Evolutionary conservation across 2,329 filamentous ascomycete genomes (phyloP), one percentile per base, ranked within the genome.

Genomic region (Diaporthe humulicola): DNA sequence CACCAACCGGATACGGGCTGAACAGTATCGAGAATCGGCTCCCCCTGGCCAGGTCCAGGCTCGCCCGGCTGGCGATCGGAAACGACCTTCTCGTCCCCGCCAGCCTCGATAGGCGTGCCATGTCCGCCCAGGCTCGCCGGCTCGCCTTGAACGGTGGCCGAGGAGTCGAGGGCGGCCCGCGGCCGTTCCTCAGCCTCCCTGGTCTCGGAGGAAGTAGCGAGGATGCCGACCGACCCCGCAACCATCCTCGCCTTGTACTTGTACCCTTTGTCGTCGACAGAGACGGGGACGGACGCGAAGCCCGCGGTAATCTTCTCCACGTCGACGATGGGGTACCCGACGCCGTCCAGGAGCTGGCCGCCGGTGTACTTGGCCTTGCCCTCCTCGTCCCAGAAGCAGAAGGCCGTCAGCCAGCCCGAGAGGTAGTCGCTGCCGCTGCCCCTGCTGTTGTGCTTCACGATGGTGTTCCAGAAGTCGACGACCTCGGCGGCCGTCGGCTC

Each of bases 391-490:
- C 76, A 77, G 42, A 71, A 77, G 57, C 73, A 76, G 52, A 77
- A 77, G 1, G 72, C 70, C 4, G 72, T 71, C 48, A 76, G 52
- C 76, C 76, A 77, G 45, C 76, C 76, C 2, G 67, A 54, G 45
- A 75, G 40, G 6, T 57, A 30, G 10, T 19, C 25, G 6, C 22
- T 19, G 30, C 45, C 60, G 38, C 61, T 70, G 30, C 69, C 60
- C 33, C 36, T 5, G 9, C 5, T 19, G 22, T 45, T 30, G n/a
- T 48, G 58, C n/a, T n/a, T n/a, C 40, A 45, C 48, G 17, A 67
- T 58, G 4, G 25, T 38, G 28, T 67, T 60, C 85, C 86, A 88
- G 77, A 88, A 87, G 2, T 79, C 72, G 0, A 79, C 67, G 7
- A 84, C 78, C 2, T 81, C 78, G 0, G 70, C 61, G 3, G 77